Base-by-base conservation (phyloP, 371 early-diverging fungal species). In the Mucor plumbeus region DNA sequence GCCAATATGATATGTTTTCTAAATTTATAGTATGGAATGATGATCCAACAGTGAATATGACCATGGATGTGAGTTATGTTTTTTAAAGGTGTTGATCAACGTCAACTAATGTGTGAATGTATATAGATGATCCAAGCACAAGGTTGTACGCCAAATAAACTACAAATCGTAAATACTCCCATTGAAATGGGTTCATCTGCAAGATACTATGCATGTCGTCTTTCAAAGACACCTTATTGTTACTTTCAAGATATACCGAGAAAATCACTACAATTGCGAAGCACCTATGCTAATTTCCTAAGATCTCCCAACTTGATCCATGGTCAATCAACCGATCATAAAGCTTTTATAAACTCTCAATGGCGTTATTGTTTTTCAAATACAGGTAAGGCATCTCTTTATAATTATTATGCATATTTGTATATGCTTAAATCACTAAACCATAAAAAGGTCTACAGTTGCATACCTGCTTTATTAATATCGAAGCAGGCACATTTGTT, bases 361-460 rank as follows among this genome's bases (percentile, higher is more conserved):
- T 89, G 88, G 88, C 77, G 83, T n/a, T 85, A 87, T 79, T 89
- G 89, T 61, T 88, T 88, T 71, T 86, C 78, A 36, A 81, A 89
- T 58, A 82, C 82, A 71, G 78, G 89, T 87, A 84, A 72, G 61
- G 31, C 9, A 33, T 33, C 1, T 9, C 0, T 59, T 17, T 21
- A 33, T 15, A 0, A 14, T 7, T 50, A 0, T 8, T 50, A 9
- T 50, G 50, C 26, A 26, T 50, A 7, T 56, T 36, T 34, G 19
- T 13, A 13, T 26, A 21, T 13, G 17, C 19, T 3, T 7, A 5
- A 26, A 11, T 26, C 19, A 38, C 21, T 31, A 39, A 21, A 58
- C 1, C 19, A 34, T 21, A 39, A 31, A 17, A 63, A 87, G 87
- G 74, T 61, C 63, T 86, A 33, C 66, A 84, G 38, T 71, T 89